These are phyloP conservation scores for Plasmodium gallinaceum DNA, from an alignment of 169 alveolate species.

Conservation along the genomic window DNA sequence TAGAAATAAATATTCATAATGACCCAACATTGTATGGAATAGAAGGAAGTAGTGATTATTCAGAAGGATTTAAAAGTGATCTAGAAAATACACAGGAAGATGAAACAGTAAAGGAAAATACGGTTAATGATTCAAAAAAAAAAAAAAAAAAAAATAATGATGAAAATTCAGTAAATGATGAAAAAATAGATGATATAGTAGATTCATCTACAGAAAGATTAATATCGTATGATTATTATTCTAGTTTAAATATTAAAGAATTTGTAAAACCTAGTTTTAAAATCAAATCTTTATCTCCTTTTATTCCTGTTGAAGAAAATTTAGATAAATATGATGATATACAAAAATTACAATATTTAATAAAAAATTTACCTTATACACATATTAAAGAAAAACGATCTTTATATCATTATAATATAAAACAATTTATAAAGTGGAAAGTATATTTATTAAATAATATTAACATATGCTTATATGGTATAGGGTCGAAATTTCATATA, in stretches of 20 bases:
- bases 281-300: conserved; percentile 56
- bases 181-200: conserved; percentile 54
- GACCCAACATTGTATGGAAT: conserved; percentile 65
- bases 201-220: conserved; percentile 48
- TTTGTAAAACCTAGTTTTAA: conserved; percentile 51
- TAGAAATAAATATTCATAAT: conserved; percentile 48
- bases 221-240: conserved; percentile 69
- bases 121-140: background rate
- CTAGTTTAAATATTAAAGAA: conserved; percentile 63
- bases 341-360: conserved; percentile 53
- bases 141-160: conserved; percentile 35
- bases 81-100: conserved; percentile 56
- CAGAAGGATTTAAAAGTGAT: conserved; percentile 71
- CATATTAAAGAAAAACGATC: conserved; percentile 69
- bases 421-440: conserved; percentile 68
- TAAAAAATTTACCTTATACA: conserved; percentile 56
- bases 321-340: conserved; percentile 49
- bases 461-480: conserved; percentile 60
- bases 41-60: conserved; percentile 73
- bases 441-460: conserved; percentile 68
- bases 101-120: conserved; percentile 21
- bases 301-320: conserved; percentile 61
- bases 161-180: conserved; percentile 15
- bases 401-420: conserved; percentile 55
- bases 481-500: conserved; percentile 71